These are phyloP conservation scores for Metschnikowia similis DNA, from an alignment of 805 yeast genomes.

Conservation along the genomic window DNA sequence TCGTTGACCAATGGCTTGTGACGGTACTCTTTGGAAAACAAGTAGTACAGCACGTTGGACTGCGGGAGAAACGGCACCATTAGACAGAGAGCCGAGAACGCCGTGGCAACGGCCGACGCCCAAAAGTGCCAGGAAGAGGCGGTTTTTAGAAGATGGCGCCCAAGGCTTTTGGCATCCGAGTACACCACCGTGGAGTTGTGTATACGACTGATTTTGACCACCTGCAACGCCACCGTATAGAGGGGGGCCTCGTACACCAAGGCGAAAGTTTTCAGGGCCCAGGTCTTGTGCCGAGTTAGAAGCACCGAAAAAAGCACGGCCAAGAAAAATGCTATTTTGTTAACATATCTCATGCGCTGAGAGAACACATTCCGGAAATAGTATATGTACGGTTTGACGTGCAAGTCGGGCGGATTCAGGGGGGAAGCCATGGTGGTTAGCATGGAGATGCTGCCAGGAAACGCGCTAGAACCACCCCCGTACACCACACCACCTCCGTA, in stretches of 20 bases:
- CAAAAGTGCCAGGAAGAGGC: neutral
- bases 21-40: conserved; percentile 37
- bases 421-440: conserved; percentile 4
- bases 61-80: conserved; percentile 25
- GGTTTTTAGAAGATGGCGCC: conserved; percentile 21
- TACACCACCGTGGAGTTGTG: conserved; percentile 28
- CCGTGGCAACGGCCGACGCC: neutral
- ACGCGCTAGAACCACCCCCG: neutral
- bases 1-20: conserved; percentile 36
- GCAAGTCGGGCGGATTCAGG: conserved; percentile 6
- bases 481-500: neutral
- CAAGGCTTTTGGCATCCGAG: conserved; percentile 30
- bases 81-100: conserved; percentile 23
- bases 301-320: conserved; percentile 24
- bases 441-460: neutral
- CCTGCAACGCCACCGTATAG: conserved; percentile 24
- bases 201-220: conserved; percentile 24
- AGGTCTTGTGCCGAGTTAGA: conserved; percentile 27
- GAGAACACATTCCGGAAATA: conserved; percentile 27
- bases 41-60: conserved; percentile 22
- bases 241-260: conserved; percentile 28
- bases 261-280: conserved; percentile 21
- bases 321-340: conserved; percentile 26
- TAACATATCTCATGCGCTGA: conserved; percentile 34
- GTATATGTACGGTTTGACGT: conserved; percentile 18